Evolutionary conservation across 352 stramenopile genomes (phyloP), one percentile per base, ranked within the genome.

Genomic region (Globisporangium camurandrum): DNA sequence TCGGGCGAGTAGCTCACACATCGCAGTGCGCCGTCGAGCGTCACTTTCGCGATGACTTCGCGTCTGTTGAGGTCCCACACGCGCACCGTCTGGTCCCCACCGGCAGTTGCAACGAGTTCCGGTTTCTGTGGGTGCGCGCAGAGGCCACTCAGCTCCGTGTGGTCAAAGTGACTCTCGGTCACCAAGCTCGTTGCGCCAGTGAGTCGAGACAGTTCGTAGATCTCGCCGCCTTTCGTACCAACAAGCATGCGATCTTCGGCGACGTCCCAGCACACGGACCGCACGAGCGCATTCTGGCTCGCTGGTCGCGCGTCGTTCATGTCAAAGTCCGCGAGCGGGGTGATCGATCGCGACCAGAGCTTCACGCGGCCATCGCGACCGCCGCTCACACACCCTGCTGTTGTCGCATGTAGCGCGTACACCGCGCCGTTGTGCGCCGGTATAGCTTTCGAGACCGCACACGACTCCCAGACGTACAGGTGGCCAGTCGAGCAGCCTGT

Each of bases 401-500:
- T 41, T 11, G 77, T 84, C 10, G 75, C 48, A n/a, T 86, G 67
- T 38, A 92, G 65, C 14, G 69, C 62, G 39, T 92, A 88, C 26
- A 92, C 70, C 1, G 70, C 71, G 2, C 78, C 75, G 19, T 69
- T 72, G 48, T 92, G 80, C 14, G 70, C 77, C n/a, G 80, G 77
- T 12, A 92, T 48, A 7, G 71, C 75, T 28, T 65, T 58, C 2
- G 66, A 59, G 3, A 92, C 72, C 4, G 70, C 62, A 37, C 69
- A 70, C 8, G 75, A 71, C 36, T 92, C 75, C 80, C 80, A 92
- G 30, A 71, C 63, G 46, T 88, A 88, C 12, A 92, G 46, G 41
- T 89, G 80, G 3, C 80, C 80, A 0, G 75, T 84, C 12, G 66
- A 64, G 8, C 67, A 78, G 23, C 77, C 75, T 4, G 80, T 92